Evolutionary conservation across 305 asterid genomes (phyloP).

Genomic region (Vinca major): DNA sequence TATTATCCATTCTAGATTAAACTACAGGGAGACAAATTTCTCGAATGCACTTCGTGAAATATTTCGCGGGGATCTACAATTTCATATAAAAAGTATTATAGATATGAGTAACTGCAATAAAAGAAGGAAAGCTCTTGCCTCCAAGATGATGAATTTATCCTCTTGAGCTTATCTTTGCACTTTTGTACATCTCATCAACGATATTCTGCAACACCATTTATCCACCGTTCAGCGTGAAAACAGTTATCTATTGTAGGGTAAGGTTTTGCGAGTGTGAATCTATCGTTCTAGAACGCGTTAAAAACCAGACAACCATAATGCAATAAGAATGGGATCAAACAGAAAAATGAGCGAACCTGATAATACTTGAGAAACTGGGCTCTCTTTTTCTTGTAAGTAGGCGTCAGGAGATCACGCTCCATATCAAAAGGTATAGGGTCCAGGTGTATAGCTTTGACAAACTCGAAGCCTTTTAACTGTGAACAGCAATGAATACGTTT

Average conservation of each 20-base stretch:
- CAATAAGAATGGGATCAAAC: slow-evolving; percentile 6
- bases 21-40: neutral
- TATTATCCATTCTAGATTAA: neutral
- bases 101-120: neutral
- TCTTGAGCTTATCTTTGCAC: slow-evolving; percentile 33
- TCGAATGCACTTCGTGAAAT: neutral
- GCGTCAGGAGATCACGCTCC: slow-evolving; percentile 77
- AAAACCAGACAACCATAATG: neutral
- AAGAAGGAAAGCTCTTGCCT: neutral
- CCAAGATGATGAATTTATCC: slow-evolving; percentile 11
- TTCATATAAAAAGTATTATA: neutral
- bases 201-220: slow-evolving; percentile 38
- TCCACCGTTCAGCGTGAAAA: slow-evolving; percentile 8
- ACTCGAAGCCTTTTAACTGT: slow-evolving; percentile 80
- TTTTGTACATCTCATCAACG: slow-evolving; percentile 49
- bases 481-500: neutral
- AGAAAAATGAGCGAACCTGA: slow-evolving; percentile 36
- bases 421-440: slow-evolving; percentile 69
- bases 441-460: slow-evolving; percentile 53
- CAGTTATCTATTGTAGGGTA: neutral
- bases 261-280: neutral
- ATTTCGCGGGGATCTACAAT: neutral
- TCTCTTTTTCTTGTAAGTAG: slow-evolving; percentile 83
- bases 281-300: neutral
- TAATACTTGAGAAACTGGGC: slow-evolving; percentile 51